Base-by-base conservation (phyloP, 176 grass and related monocot genomes). In the Carex cristatella region DNA sequence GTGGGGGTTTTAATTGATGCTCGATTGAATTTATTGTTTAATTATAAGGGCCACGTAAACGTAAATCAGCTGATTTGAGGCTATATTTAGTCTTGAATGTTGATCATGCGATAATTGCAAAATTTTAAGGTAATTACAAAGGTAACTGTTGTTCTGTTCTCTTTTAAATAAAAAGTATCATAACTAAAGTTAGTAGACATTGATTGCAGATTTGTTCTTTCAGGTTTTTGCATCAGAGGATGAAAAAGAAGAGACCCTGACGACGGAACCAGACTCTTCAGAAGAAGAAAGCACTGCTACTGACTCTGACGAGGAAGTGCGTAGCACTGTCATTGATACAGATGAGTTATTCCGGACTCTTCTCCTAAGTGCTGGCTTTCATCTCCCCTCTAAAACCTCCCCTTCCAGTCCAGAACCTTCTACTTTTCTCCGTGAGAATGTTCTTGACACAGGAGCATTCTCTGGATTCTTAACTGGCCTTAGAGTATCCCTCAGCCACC, bases 171-270 rank as follows among this genome's bases (percentile, higher is more conserved):
- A 55, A 55, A 56, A 77, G 19, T 77, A 28, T 27, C 73, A 77
- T 31, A 10, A 56, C 27, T 31, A 42, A 70, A 69, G 38, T 40
- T 40, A 40, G 15, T 42, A 56, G 27, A 53, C 27, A 77, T 32
- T 54, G 1, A 19, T 77, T 56, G 18, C 69, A 48, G 37, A 46
- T 72, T 72, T 72, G 7, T 40, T 87, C 37, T 90, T 33, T 51
- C 76, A 98, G 95, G 96, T 95, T 66, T 94, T 92, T 58, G 93
- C 96, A 81, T 95, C 93, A 81, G 96, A 98, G 81, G 88, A 98
- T 79, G 96, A 98, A 65, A 90, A 89, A 75, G 96, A 94, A 88
- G 96, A 90, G 74, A 83, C 80, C 40, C 83, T 95, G 83, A 95
- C 93, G 51, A 94, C 93, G 33, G 96, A 94, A 78, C 91, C 91